A percentile compares a stretch with the other conserved stretches of the same genome.
These are phyloP conservation scores for Phytophthora vignae DNA, from an alignment of 352 stramenopile species.

Conservation along the genomic window DNA sequence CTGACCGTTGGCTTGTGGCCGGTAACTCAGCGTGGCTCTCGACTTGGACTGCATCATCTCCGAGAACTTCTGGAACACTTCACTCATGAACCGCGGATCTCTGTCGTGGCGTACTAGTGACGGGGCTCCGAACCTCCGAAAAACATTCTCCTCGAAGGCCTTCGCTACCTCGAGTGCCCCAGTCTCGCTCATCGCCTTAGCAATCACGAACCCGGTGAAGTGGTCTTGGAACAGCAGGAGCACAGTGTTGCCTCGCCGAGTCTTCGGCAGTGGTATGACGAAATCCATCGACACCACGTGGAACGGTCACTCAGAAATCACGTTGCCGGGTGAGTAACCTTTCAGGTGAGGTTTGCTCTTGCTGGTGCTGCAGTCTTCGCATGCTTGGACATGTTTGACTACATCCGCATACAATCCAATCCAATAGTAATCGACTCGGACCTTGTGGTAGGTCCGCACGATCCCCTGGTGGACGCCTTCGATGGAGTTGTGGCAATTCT, in stretches of 20 bases:
- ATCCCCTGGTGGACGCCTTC: too few species aligned
- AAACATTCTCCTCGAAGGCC: neutral
- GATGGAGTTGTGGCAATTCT: too few species aligned
- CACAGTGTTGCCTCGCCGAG: neutral
- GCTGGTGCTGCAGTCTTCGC: too few species aligned
- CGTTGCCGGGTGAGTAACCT: too few species aligned
- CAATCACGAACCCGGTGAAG: neutral
- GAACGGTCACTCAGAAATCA: too few species aligned
- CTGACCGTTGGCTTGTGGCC: neutral
- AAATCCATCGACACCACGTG: neutral
- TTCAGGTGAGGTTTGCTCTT: too few species aligned
- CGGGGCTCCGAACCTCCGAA: neutral
- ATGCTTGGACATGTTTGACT: too few species aligned
- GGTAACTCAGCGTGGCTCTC: neutral
- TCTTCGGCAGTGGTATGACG: neutral
- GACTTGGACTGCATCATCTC: neutral
- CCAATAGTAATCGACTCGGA: too few species aligned
- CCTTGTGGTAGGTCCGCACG: too few species aligned
- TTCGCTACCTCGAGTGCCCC: neutral
- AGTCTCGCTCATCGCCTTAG: neutral
- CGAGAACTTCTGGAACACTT: neutral
- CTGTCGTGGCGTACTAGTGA: neutral
- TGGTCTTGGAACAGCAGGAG: neutral
- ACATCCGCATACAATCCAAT: too few species aligned
- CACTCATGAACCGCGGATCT: neutral